Conservation (phyloP, 2,329 filamentous ascomycete species). For the Pseudogymnoascus sp. region DNA sequence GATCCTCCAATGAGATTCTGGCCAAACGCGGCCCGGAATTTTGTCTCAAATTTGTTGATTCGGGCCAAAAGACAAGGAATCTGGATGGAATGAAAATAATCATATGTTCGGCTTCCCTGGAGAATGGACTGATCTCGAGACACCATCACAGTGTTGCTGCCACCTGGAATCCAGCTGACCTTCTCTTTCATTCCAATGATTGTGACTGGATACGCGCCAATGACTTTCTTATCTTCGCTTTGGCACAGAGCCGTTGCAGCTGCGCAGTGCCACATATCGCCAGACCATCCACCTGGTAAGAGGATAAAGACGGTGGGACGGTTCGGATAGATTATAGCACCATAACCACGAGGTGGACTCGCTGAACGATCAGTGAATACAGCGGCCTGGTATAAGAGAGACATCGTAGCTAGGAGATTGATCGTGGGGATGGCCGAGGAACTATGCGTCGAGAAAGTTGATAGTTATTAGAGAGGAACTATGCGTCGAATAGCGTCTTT, state of each 20-base stretch:
- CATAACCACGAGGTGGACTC: background rate
- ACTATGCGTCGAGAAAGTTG: background rate
- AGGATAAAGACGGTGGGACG: background rate
- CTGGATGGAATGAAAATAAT: background rate
- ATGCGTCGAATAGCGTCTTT: background rate
- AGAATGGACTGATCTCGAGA: background rate
- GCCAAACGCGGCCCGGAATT: background rate
- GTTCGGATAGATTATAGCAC: background rate
- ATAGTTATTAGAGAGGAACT: background rate
- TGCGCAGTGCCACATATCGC: constrained; percentile 1
- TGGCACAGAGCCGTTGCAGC: background rate
- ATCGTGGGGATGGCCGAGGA: background rate
- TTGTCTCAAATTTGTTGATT: background rate
- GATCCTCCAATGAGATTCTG: background rate
- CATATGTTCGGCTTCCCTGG: background rate
- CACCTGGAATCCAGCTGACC: background rate
- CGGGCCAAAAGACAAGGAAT: background rate
- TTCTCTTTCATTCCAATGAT: constrained; percentile 2
- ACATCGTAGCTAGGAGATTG: background rate
- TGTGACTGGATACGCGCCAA: background rate
- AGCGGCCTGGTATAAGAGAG: too few species aligned
- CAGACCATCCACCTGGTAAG: background rate
- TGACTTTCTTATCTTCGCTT: background rate
- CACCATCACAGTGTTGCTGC: background rate
- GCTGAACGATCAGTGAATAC: background rate